A percentile compares a stretch with the other conserved stretches of the same genome.
phyloP scores from a whole-genome alignment of 1,284 basidiomycete genomes.

The Cystobasidiaceae sp. region DNA sequence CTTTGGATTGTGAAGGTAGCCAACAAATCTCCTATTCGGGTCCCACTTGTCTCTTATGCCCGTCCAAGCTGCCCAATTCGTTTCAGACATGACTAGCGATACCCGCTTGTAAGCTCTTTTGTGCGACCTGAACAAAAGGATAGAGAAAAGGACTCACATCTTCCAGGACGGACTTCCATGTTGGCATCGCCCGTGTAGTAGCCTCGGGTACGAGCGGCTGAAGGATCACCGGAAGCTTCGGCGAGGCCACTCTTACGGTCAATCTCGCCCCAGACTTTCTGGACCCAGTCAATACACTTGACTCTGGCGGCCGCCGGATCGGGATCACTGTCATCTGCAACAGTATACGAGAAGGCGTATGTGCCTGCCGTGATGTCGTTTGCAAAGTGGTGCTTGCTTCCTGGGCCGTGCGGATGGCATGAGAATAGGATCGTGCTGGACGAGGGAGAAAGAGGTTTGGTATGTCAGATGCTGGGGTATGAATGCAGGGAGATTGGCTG shows the following conservation, averaged over 20 bases:
- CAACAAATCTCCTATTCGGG: not conserved
- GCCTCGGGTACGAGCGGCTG: not conserved
- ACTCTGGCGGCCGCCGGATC: not conserved
- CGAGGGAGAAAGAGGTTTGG: not conserved
- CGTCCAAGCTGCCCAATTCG: not conserved
- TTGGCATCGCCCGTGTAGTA: not conserved
- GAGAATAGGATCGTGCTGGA: not conserved
- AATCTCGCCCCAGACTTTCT: not conserved
- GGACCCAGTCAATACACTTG: not conserved
- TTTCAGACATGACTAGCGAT: not conserved
- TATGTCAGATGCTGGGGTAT: not conserved
- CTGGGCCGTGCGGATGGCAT: not conserved
- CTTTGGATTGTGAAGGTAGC: not conserved
- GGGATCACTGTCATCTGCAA: not conserved
- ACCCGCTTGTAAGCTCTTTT: not conserved
- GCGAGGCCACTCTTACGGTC: not conserved
- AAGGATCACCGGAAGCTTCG: not conserved
- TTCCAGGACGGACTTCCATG: not conserved
- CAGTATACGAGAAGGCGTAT: slow-evolving; percentile 5
- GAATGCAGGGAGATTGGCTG: too few relatives aligned
- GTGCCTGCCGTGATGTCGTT: slow-evolving; percentile 1
- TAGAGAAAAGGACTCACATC: not conserved
- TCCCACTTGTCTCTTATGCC: not conserved
- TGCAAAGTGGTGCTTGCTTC: not conserved
- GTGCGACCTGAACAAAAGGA: not conserved